Percentiles rank a stretch among this genome's conserved stretches.
These are phyloP conservation scores for Lyophyllum decastes DNA, from an alignment of 768 basidiomycete genomes.

Conservation along the genomic window DNA sequence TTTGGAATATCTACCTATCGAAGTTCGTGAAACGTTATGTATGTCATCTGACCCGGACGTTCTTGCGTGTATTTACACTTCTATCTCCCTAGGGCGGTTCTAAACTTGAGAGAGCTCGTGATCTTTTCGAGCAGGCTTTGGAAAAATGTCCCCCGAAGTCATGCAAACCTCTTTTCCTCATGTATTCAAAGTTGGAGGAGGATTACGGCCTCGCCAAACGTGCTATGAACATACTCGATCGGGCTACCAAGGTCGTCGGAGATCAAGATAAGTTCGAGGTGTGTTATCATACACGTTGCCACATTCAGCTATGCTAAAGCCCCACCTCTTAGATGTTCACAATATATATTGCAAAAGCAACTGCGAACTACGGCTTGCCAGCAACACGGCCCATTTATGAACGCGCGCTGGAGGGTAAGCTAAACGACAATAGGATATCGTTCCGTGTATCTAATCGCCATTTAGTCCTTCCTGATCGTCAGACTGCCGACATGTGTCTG, in stretches of 20 bases:
- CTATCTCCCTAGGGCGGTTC: constrained; percentile 68
- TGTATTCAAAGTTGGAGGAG: constrained; percentile 96
- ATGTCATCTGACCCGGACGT: constrained; percentile 28
- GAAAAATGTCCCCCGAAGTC: constrained; percentile 95
- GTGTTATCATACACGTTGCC: constrained; percentile 21
- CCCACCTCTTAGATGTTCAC: constrained; percentile 76
- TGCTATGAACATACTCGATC: constrained; percentile 94
- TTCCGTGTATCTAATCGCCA: neutral
- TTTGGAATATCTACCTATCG: constrained; percentile 98
- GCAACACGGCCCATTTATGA: constrained; percentile 97
- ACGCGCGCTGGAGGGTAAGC: constrained; percentile 77
- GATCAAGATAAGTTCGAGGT: constrained; percentile 96
- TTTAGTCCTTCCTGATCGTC: constrained; percentile 79
- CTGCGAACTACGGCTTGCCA: constrained; percentile 92
- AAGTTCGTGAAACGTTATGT: constrained; percentile 98
- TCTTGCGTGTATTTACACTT: neutral
- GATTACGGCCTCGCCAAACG: constrained; percentile 94
- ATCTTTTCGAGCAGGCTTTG: constrained; percentile 96
- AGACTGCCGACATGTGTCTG: constrained; percentile 97
- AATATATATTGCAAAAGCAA: constrained; percentile 96
- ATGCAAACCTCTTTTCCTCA: constrained; percentile 92
- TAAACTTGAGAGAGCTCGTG: constrained; percentile 94
- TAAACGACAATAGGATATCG: neutral
- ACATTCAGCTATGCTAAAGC: neutral
- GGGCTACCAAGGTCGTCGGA: constrained; percentile 83